phyloP scores from a whole-genome alignment of 2,329 filamentous ascomycete genomes.

The Diatrype stigma region DNA sequence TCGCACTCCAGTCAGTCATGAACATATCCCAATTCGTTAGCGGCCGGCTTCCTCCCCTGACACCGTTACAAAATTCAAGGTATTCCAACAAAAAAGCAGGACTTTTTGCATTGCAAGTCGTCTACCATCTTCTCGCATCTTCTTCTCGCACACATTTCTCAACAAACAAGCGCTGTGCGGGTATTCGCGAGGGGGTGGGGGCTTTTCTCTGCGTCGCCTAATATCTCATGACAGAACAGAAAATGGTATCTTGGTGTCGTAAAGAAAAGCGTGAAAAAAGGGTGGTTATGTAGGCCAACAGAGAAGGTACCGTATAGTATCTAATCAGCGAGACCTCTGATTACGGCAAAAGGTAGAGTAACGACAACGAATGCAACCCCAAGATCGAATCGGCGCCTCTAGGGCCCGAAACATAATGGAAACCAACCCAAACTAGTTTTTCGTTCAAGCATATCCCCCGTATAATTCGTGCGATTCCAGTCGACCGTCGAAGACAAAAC shows the following conservation, averaged over 20 bases:
- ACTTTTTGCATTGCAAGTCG: too few species aligned
- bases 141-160: too few species aligned
- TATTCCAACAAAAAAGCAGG: background rate
- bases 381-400: background rate
- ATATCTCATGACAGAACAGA: constrained; percentile 13
- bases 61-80: background rate
- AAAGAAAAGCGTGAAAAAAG: constrained; percentile 9
- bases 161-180: constrained; percentile 15
- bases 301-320: background rate
- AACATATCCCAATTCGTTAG: background rate
- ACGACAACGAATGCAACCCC: background rate
- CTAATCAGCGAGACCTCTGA: background rate
- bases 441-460: background rate
- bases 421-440: background rate
- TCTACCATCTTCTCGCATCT: too few species aligned
- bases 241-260: constrained; percentile 26
- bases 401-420: background rate
- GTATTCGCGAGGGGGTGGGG: background rate
- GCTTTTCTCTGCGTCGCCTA: too few species aligned
- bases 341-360: background rate
- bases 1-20: background rate
- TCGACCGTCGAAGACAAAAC: background rate
- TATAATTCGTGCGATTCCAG: background rate
- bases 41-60: background rate
- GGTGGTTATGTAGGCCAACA: background rate